A percentile compares a stretch with the other conserved stretches of the same genome.
These are phyloP conservation scores for Carex parvula DNA, from an alignment of 176 grass and related monocot genomes.

Conservation along the genomic window DNA sequence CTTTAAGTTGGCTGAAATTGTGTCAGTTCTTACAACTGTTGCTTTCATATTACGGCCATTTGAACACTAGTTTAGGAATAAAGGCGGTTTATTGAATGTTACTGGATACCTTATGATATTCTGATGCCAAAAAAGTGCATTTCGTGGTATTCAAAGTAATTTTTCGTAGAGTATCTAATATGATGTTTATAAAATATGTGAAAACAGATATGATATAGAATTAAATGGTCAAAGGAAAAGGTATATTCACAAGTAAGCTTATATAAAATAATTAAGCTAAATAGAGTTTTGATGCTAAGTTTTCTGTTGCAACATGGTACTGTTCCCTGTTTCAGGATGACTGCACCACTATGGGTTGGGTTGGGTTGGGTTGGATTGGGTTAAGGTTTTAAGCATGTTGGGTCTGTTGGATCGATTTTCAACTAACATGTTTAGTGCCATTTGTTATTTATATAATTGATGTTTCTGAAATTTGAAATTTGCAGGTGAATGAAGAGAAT, in stretches of 20 bases:
- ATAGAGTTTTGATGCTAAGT: neutral
- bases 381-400: conserved; percentile 13
- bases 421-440: conserved; percentile 9
- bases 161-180: neutral
- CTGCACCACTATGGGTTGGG: conserved; percentile 6
- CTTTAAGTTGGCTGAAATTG: neutral
- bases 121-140: neutral
- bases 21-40: neutral
- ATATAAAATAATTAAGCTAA: neutral
- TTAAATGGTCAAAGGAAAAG: neutral
- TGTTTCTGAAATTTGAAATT: conserved; percentile 45
- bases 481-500: conserved; percentile 86
- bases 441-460: conserved; percentile 30
- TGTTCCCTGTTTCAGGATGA: neutral
- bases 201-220: neutral
- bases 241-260: neutral
- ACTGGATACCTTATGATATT: neutral
- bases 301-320: neutral
- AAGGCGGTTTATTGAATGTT: neutral
- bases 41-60: neutral
- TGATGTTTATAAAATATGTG: neutral
- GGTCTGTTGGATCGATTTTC: conserved; percentile 14
- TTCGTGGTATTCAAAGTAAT: neutral
- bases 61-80: neutral
- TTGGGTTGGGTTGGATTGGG: conserved; percentile 6